Base-by-base conservation (phyloP, 108 stramenopile genomes). In the Cyclotella distinguenda region DNA sequence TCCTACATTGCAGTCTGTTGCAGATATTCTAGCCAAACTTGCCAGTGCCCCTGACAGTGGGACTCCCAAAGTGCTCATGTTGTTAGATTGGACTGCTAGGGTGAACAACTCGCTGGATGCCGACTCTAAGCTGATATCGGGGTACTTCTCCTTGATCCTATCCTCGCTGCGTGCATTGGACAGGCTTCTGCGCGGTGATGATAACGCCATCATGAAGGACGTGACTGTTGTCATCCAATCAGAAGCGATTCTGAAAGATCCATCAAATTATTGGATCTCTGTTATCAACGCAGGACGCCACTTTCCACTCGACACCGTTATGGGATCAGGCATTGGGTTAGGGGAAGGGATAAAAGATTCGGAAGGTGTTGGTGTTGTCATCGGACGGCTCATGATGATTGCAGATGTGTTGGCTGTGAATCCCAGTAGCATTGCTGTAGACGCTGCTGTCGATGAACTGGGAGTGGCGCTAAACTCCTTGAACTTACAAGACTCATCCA, bases 211-310 rank as follows among this genome's bases (percentile, higher is more conserved):
- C 18, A 88, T 89, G 90, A 79, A 81, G 26, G 81, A 81, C 35
- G 90, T 93, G 34, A 78, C 80, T 19, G 68, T 95, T 19, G 49
- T 93, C 11, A 63, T 65, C 12, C 95, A 96, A 65, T 88, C 86
- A 28, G 90, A 94, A 48, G 91, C 89, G 9, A 95, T 95, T 44
- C 64, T 96, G 43, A 68, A 69, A 13, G 92, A 94, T 80, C 95
- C 95, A 26, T 89, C 87, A 46, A 92, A 93, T 57, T 96, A 96
- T 68, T 96, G 95, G 95, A 93, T 96, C 64, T 87, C 86, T 48
- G 93, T 95, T 1, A 96, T 96, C 60, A 93, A 94, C 69, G 89
- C 87, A 8, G 95, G 95, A 32, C 85, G 95, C 32, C 85, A 86
- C 70, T 94, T 96, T 65, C 71, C 72, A 54, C 78, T 96, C 45